phyloP scores from a whole-genome alignment of 768 basidiomycete species.

The Lepiota brunneoincarnata region DNA sequence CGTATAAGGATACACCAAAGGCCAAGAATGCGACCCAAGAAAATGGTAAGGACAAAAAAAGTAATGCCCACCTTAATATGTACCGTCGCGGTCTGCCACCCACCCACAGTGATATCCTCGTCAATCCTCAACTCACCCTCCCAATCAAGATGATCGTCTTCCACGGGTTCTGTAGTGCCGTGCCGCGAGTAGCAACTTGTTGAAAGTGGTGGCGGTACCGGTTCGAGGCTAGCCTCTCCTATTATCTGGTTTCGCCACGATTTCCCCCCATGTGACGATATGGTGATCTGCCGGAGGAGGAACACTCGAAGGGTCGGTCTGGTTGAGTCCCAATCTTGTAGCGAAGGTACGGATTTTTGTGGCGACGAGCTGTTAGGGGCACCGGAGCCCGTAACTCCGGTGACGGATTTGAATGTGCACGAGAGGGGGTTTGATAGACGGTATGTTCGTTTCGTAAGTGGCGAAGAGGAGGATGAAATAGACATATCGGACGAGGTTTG shows the following conservation, averaged over 20 bases:
- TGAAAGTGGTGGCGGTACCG: slow-evolving; percentile 37
- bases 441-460: slow-evolving; percentile 19
- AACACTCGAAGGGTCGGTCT: slow-evolving; percentile 34
- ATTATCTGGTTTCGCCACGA: slow-evolving; percentile 38
- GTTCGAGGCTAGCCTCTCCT: slow-evolving; percentile 47
- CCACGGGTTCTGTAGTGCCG: slow-evolving; percentile 24
- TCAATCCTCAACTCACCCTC: slow-evolving; percentile 47
- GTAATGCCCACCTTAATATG: slow-evolving; percentile 34
- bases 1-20: not conserved
- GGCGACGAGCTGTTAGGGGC: not conserved
- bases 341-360: not conserved
- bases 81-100: slow-evolving; percentile 45
- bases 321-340: not conserved
- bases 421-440: slow-evolving; percentile 9
- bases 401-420: slow-evolving; percentile 19
- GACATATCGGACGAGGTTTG: too few relatives aligned
- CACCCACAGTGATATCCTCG: slow-evolving; percentile 36
- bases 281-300: slow-evolving; percentile 47
- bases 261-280: slow-evolving; percentile 32
- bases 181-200: slow-evolving; percentile 18
- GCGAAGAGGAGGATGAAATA: slow-evolving; percentile 17
- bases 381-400: slow-evolving; percentile 16
- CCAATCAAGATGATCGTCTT: slow-evolving; percentile 55
- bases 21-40: not conserved
- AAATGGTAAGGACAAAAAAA: not conserved